Percentiles rank a stretch among this genome's conserved stretches.
Evolutionary conservation across 2,329 filamentous ascomycete genomes (phyloP).

Genomic region (Daldinia sp.): DNA sequence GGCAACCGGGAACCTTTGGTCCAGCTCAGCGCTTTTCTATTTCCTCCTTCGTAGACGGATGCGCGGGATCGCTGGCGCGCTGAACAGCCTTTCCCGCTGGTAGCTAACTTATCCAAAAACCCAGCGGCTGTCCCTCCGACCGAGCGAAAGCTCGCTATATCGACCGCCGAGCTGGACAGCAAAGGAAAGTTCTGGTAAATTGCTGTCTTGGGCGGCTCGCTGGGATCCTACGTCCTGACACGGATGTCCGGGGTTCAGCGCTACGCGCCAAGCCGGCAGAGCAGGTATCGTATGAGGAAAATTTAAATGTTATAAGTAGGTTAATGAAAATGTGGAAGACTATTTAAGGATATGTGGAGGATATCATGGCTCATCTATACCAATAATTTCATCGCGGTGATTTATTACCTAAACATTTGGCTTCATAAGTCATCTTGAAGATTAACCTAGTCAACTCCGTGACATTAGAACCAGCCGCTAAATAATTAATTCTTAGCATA

Average conservation of each 20-base stretch:
- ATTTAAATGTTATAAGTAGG: neutral
- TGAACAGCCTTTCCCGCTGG: constrained; percentile 4
- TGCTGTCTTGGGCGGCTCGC: neutral
- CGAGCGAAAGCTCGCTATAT: neutral
- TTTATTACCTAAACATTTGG: too few species aligned
- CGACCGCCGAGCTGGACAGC: neutral
- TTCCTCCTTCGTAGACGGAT: constrained; percentile 1
- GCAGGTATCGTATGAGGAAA: neutral
- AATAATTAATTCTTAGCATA: too few species aligned
- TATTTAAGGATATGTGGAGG: too few species aligned
- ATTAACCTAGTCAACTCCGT: too few species aligned
- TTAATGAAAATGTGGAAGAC: neutral
- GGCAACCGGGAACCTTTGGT: constrained; percentile 20
- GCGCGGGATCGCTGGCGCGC: constrained; percentile 3
- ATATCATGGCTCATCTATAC: too few species aligned
- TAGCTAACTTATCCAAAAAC: neutral
- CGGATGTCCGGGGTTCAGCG: neutral
- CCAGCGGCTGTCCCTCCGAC: neutral
- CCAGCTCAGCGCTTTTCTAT: constrained; percentile 1
- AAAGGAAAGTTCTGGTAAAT: neutral
- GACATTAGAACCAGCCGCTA: too few species aligned
- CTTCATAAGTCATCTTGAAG: too few species aligned
- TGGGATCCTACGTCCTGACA: neutral
- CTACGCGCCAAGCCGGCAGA: neutral
- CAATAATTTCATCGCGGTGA: too few species aligned